phyloP scores from a whole-genome alignment of 73 alveolate genomes.

The Diophrys appendiculata region DNA sequence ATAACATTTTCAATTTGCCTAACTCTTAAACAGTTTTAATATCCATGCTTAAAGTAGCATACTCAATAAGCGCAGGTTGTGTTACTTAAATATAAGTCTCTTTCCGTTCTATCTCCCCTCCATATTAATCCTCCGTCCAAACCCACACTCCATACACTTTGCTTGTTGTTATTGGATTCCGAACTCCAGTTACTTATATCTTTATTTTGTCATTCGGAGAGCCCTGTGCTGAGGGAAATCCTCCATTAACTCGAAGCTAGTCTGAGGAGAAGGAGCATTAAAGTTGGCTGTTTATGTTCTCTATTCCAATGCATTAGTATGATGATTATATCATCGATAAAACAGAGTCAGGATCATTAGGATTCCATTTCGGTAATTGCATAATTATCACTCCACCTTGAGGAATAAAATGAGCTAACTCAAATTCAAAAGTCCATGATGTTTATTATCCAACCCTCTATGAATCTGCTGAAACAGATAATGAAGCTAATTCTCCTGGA shows the following conservation, averaged over 20 bases:
- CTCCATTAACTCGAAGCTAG: not conserved
- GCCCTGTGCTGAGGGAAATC: not conserved
- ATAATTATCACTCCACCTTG: constrained; percentile 38
- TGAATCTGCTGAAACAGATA: constrained; percentile 26
- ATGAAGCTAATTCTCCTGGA: constrained; percentile 15
- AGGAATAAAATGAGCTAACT: constrained; percentile 31
- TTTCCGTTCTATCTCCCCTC: constrained; percentile 46
- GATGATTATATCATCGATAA: constrained; percentile 32
- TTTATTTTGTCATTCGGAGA: constrained; percentile 36
- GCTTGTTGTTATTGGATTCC: constrained; percentile 57
- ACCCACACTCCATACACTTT: constrained; percentile 29
- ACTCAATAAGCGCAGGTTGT: constrained; percentile 11
- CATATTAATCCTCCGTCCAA: constrained; percentile 31
- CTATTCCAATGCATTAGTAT: not conserved
- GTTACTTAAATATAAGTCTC: constrained; percentile 37
- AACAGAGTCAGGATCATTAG: constrained; percentile 33
- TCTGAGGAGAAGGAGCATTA: not conserved
- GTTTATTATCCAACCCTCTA: constrained; percentile 48
- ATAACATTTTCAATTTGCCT: constrained; percentile 19
- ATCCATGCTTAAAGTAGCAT: constrained; percentile 4
- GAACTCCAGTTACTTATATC: constrained; percentile 28
- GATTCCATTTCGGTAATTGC: constrained; percentile 66
- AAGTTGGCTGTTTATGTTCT: not conserved
- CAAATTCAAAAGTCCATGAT: constrained; percentile 9
- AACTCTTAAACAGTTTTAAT: constrained; percentile 36